Evolutionary conservation across 768 basidiomycete species (phyloP), one percentile per base, ranked within the genome.

Genomic region (Trametopsis cervina): DNA sequence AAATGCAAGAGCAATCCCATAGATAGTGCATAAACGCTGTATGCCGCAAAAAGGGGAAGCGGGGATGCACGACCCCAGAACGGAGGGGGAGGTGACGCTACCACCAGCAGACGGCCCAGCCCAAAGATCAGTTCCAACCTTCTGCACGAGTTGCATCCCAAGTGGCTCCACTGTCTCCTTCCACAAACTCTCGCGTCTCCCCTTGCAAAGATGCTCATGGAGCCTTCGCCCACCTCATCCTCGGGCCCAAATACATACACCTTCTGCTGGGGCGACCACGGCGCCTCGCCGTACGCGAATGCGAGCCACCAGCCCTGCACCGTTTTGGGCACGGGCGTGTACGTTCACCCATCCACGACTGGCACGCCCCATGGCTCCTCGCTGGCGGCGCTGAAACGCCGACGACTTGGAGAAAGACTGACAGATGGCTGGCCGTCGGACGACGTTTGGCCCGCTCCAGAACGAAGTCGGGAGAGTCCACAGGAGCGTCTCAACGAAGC

Each of bases 161-260:
- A 46, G 45, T 17, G 45, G 45, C 36, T 46, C 79, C 17, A 89
- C 63, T 13, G 78, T 78, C 42, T 79, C 73, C 52, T 71, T 74
- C 87, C 87, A 89, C 46, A 76, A 60, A 44, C 66, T 65, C 42
- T 62, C 73, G 52, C 85, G 68, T 40, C 87, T 64, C 26, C 87
- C 2, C 81, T 79, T 47, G 79, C 78, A 46, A 89, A 85, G 13
- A 88, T 83, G 22, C 68, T 64, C 46, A 61, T 66, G 11, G 76
- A 78, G 40, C 87, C 76, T 63, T 86, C 85, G 40, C 87, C 87
- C 0, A 77, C 78, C 65, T 89, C 87, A 44, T 85, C 87, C 60
- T 89, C 86, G 0, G 87, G 87, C 4, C 87, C 87, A 54, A 89
- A 87, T n/a, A 89, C 85, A 61, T 75, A 88, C 40, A 86, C 75